These are phyloP conservation scores for Hanseniaspora taiwanica DNA, from an alignment of 805 yeast species.

Conservation along the genomic window DNA sequence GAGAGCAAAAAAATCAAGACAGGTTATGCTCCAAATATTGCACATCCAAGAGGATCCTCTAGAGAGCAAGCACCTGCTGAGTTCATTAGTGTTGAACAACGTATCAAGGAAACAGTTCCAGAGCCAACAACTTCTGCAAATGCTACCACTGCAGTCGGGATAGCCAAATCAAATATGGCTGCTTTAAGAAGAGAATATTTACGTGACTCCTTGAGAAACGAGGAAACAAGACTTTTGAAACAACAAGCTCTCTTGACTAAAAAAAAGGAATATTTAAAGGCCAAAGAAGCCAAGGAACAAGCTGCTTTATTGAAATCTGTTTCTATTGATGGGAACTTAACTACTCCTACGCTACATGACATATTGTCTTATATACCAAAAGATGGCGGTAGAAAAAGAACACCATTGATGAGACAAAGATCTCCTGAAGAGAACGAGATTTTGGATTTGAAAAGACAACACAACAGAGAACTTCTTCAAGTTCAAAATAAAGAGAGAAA, in stretches of 20 bases:
- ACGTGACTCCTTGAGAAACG: constrained; percentile 44
- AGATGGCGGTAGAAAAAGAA: constrained; percentile 1
- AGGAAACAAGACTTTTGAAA: constrained; percentile 35
- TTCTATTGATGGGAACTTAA: constrained; percentile 3
- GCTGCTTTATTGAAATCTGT: constrained; percentile 39
- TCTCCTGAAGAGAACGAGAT: constrained; percentile 54
- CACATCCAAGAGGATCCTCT: constrained; percentile 50
- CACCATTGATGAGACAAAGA: constrained; percentile 56
- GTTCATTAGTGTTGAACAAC: constrained; percentile 44
- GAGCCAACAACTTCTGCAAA: constrained; percentile 27
- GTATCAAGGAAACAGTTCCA: constrained; percentile 41
- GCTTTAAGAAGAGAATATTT: constrained; percentile 63
- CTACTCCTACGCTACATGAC: constrained; percentile 4
- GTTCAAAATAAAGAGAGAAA: constrained; percentile 38
- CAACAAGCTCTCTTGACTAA: constrained; percentile 20
- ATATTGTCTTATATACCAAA: neutral
- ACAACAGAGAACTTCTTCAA: constrained; percentile 49
- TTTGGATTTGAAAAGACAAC: constrained; percentile 44
- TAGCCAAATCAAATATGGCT: constrained; percentile 12
- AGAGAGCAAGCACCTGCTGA: constrained; percentile 42
- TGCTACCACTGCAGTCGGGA: constrained; percentile 18
- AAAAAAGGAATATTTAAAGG: constrained; percentile 20
- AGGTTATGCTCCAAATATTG: constrained; percentile 61
- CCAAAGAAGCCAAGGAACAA: constrained; percentile 20
- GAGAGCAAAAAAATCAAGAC: constrained; percentile 29